These are phyloP conservation scores for Irpex sp. DNA, from an alignment of 1,284 basidiomycete genomes.

Conservation along the genomic window DNA sequence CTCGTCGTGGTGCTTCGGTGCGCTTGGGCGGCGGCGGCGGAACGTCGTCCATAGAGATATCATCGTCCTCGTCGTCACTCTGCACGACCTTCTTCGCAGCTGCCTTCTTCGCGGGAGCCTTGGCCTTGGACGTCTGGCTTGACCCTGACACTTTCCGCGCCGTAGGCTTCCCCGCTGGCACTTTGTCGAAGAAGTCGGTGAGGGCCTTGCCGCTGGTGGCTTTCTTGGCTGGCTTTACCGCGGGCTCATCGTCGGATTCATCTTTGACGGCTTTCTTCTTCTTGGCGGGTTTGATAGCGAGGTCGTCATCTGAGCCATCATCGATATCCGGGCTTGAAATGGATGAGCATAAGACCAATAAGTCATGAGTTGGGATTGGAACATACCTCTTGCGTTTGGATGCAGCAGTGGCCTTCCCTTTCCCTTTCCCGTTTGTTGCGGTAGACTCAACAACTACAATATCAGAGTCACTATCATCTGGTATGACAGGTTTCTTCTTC, in stretches of 20 bases:
- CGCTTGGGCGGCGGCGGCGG: constrained; percentile 22
- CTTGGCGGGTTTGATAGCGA: constrained; percentile 37
- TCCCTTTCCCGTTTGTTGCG: constrained; percentile 32
- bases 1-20: constrained; percentile 30
- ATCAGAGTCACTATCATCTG: constrained; percentile 37
- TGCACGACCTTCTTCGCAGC: constrained; percentile 27
- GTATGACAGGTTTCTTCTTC: constrained; percentile 11
- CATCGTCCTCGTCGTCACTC: constrained; percentile 38
- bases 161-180: constrained; percentile 18
- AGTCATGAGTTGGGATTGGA: background rate
- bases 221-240: constrained; percentile 39
- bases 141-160: constrained; percentile 52
- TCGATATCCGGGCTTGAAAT: constrained; percentile 13
- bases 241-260: constrained; percentile 32
- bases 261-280: constrained; percentile 26
- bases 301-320: constrained; percentile 30
- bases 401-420: constrained; percentile 28
- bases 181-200: constrained; percentile 61
- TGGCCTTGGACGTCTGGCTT: constrained; percentile 35
- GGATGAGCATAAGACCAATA: constrained; percentile 7
- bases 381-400: constrained; percentile 57
- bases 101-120: constrained; percentile 34
- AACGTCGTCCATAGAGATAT: constrained; percentile 17
- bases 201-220: constrained; percentile 46
- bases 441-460: constrained; percentile 23